phyloP scores from a whole-genome alignment of 106 monocot genomes.

The Platanthera guangdongensis region DNA sequence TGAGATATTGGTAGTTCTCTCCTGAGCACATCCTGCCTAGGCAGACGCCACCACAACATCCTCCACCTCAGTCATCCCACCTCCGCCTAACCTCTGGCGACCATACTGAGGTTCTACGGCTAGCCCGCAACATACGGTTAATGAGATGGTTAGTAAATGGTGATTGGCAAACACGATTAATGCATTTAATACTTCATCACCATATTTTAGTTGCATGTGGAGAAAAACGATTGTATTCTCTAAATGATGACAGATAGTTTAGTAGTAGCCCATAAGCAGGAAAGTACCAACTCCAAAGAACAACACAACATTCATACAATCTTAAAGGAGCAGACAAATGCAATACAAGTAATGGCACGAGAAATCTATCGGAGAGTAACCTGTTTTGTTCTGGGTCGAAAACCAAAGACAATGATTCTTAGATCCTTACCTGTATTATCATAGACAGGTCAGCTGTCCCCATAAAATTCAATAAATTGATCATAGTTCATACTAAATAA shows the following conservation, averaged over 20 bases:
- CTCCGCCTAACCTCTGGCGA: too few relatives aligned
- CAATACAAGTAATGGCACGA: not conserved
- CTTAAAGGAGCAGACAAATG: not conserved
- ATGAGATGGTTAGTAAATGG: too few relatives aligned
- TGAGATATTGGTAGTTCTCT: too few relatives aligned
- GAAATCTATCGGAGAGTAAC: constrained; percentile 20
- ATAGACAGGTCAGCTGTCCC: constrained; percentile 8
- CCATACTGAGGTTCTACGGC: too few relatives aligned
- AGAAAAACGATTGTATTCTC: not conserved
- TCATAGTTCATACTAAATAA: not conserved
- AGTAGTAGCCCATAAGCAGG: not conserved
- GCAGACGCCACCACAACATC: too few relatives aligned
- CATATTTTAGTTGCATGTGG: not conserved
- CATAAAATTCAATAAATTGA: not conserved
- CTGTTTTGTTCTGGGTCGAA: constrained; percentile 90
- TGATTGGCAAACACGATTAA: too few relatives aligned
- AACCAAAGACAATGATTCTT: constrained; percentile 80
- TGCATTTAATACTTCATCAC: not conserved
- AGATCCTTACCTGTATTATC: constrained; percentile 82
- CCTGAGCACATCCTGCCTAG: too few relatives aligned
- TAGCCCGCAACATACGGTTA: too few relatives aligned
- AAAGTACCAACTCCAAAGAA: not conserved
- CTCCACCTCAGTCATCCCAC: too few relatives aligned
- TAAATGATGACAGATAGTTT: not conserved
- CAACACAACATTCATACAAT: too few relatives aligned